These are phyloP conservation scores for Globomyces pollinis-pini DNA, from an alignment of 192 early-diverging fungal genomes.

Conservation along the genomic window DNA sequence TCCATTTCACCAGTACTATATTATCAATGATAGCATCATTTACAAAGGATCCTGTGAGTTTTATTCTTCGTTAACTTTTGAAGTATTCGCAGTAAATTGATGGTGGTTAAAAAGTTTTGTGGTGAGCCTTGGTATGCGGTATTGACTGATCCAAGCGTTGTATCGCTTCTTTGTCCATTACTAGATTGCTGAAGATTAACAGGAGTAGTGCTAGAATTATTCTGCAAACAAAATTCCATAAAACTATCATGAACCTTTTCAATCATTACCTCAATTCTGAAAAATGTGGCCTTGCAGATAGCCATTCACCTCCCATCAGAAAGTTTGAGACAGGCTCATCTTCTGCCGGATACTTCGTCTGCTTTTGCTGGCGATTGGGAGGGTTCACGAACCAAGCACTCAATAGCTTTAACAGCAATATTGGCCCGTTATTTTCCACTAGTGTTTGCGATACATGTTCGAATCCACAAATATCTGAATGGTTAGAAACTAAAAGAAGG, in stretches of 20 bases:
- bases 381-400: slow-evolving; percentile 43
- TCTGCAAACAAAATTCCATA: slow-evolving; percentile 20
- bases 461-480: slow-evolving; percentile 59
- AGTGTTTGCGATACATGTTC: slow-evolving; percentile 72
- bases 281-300: slow-evolving; percentile 25
- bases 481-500: slow-evolving; percentile 5
- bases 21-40: too few relatives aligned
- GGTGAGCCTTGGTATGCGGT: not conserved
- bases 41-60: slow-evolving; percentile 60
- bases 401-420: slow-evolving; percentile 77
- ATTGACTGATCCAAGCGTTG: too few relatives aligned
- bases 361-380: not conserved
- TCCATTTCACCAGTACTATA: slow-evolving; percentile 79
- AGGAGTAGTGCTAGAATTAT: too few relatives aligned
- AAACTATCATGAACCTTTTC: too few relatives aligned
- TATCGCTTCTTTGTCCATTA: too few relatives aligned
- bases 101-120: slow-evolving; percentile 39
- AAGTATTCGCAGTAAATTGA: slow-evolving; percentile 65
- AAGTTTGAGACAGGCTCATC: not conserved
- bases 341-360: not conserved
- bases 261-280: slow-evolving; percentile 27
- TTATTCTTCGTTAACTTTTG: slow-evolving; percentile 78
- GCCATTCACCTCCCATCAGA: slow-evolving; percentile 27
- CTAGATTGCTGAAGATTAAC: too few relatives aligned
- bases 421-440: slow-evolving; percentile 75